phyloP scores from a whole-genome alignment of 2,329 filamentous ascomycete species.

The Fusarium scirpi region DNA sequence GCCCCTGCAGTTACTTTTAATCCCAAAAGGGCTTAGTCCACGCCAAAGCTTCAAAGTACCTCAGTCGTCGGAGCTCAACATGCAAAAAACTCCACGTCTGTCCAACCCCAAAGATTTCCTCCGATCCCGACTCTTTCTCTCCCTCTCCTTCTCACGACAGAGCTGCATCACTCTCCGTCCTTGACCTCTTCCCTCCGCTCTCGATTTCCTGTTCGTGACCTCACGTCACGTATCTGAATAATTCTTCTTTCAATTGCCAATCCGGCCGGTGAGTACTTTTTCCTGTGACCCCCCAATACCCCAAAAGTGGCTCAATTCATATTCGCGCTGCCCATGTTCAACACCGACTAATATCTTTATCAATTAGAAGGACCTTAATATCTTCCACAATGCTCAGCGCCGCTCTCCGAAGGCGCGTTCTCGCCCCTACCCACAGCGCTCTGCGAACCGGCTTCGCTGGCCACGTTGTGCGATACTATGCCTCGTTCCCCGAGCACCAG shows the following conservation, averaged over 20 bases:
- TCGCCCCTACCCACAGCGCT: conserved; percentile 63
- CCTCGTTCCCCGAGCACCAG: conserved; percentile 92
- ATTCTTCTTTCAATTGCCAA: conserved; percentile 42
- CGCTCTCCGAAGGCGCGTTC: conserved; percentile 71
- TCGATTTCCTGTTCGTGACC: conserved; percentile 36
- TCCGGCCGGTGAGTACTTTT: conserved; percentile 42
- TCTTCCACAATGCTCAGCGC: conserved; percentile 68
- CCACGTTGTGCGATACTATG: conserved; percentile 74
- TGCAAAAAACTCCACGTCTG: conserved; percentile 54
- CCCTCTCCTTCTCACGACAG: conserved; percentile 51
- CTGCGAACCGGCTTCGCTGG: conserved; percentile 65
- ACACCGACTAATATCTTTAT: conserved; percentile 38
- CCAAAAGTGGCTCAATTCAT: conserved; percentile 34
- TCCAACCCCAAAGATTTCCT: conserved; percentile 54
- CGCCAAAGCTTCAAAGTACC: conserved; percentile 51
- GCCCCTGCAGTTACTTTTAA: conserved; percentile 33
- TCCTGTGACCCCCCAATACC: conserved; percentile 1
- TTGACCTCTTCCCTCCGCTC: conserved; percentile 33
- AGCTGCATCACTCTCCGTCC: conserved; percentile 43
- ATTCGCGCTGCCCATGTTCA: conserved; percentile 36
- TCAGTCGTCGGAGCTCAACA: conserved; percentile 56
- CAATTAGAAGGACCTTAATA: conserved; percentile 49
- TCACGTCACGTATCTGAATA: conserved; percentile 40
- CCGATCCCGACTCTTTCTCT: conserved; percentile 50
- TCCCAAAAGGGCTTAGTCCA: conserved; percentile 44